Evolutionary conservation across 75 land plant genomes (phyloP), one percentile per base, ranked within the genome.

Genomic region (Selaginella moellendorffii): DNA sequence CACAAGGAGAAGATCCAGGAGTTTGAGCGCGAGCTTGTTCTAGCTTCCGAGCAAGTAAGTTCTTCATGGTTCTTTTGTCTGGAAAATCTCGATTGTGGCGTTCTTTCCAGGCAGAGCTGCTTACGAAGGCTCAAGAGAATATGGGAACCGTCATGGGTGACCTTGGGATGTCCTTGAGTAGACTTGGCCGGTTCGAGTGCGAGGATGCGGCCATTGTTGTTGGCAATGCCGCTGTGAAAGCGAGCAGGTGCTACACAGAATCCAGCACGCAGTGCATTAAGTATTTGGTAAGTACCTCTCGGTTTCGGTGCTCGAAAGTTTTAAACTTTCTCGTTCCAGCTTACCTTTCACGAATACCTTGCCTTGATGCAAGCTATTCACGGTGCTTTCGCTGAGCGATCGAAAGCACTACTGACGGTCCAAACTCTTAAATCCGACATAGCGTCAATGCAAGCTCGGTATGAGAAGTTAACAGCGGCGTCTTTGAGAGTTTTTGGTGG

Each of bases 131-230:
- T 29, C 93, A 90, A 62, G 88, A 87, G 63, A 87, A 90, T 29
- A 76, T 84, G 68, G 85, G 93, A 26, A 85, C 84, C 68, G 86
- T 84, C 36, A 87, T 87, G 85, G 93, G 93, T 46, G 95, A 90
- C 31, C 71, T 90, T 71, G 97, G 97, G 21, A 64, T 90, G 60
- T 80, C 92, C 9, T 84, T 90, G 54, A 78, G 84, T 10, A 90
- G 87, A 62, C 54, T 90, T 42, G 76, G 88, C 14, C 87, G 87
- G 31, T 90, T 90, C 75, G 97, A 90, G 69, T 75, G 69, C 8
- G 88, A 87, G 60, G 79, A 80, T 27, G 81, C 84, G 46, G 68
- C 73, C 26, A 87, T 78, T 53, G 72, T 75, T 73, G 68, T 82
- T 20, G 93, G 85, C 20, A 90, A 87, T 65, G 85, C 93, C 64